Percentiles rank a stretch among this genome's conserved stretches.
phyloP scores from a whole-genome alignment of 306 rosid genomes.

The Chamaecrista fasciculata region DNA sequence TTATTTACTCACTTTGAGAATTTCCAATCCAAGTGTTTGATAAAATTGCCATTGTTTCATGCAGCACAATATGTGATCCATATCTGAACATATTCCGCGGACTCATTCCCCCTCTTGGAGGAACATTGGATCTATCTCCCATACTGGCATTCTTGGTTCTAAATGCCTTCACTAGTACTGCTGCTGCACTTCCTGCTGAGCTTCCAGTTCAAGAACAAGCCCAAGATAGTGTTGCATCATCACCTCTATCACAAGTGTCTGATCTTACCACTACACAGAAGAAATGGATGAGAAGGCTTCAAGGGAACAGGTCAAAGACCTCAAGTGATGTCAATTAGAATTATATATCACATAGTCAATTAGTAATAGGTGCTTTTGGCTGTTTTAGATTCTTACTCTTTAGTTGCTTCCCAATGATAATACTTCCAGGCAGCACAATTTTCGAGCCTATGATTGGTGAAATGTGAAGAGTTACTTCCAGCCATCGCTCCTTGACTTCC shows the following conservation, averaged over 20 bases:
- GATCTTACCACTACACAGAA: slow-evolving; percentile 55
- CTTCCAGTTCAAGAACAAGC: slow-evolving; percentile 57
- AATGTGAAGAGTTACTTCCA: slow-evolving; percentile 16
- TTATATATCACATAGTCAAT: not conserved
- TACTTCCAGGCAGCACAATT: slow-evolving; percentile 37
- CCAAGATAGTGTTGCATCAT: slow-evolving; percentile 24
- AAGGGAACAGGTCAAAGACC: slow-evolving; percentile 51
- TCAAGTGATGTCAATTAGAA: slow-evolving; percentile 32
- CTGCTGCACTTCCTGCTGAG: slow-evolving; percentile 97
- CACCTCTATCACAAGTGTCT: slow-evolving; percentile 31
- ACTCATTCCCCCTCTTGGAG: slow-evolving; percentile 89
- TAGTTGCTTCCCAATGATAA: slow-evolving; percentile 17
- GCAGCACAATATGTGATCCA: slow-evolving; percentile 93
- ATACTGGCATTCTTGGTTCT: slow-evolving; percentile 82
- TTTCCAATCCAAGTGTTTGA: not conserved
- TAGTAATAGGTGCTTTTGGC: slow-evolving; percentile 15
- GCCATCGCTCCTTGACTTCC: slow-evolving; percentile 15
- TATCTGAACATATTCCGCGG: slow-evolving; percentile 97
- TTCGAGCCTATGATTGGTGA: slow-evolving; percentile 29
- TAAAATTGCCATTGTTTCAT: slow-evolving; percentile 25
- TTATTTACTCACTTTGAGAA: not conserved
- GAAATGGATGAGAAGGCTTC: slow-evolving; percentile 85
- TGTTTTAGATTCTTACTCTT: slow-evolving; percentile 27
- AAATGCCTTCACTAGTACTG: slow-evolving; percentile 88
- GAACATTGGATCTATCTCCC: slow-evolving; percentile 92